Percentiles rank a stretch among this genome's conserved stretches.
Evolutionary conservation across 2,329 filamentous ascomycete species (phyloP).

Genomic region (Ceratocystis lukuohia): DNA sequence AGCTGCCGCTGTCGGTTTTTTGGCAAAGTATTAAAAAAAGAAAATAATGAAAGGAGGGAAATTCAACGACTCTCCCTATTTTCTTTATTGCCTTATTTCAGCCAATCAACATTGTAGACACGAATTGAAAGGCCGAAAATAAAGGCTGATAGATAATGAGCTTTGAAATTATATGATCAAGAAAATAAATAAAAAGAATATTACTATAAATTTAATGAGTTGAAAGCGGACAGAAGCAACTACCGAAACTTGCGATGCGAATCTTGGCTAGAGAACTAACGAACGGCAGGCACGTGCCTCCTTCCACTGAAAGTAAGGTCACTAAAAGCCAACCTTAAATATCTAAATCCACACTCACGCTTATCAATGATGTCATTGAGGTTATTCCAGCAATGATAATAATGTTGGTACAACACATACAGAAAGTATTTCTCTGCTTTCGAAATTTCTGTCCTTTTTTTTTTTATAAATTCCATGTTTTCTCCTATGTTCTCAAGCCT

Average conservation of each 20-base stretch:
- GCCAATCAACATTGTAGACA: background rate
- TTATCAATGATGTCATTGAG: constrained; percentile 1
- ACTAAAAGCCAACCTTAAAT: background rate
- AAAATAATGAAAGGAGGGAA: background rate
- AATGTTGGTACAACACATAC: background rate
- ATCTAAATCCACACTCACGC: background rate
- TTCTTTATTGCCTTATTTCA: background rate
- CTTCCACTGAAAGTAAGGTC: background rate
- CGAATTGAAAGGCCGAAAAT: background rate
- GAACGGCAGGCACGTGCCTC: background rate
- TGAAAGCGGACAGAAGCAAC: background rate
- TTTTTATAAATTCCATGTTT: background rate
- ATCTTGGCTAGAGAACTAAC: background rate
- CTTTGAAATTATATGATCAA: background rate
- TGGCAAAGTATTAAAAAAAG: background rate
- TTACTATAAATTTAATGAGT: background rate
- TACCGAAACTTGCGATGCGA: background rate
- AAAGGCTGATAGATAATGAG: background rate
- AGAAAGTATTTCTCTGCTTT: background rate
- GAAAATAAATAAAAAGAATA: background rate
- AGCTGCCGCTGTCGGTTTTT: background rate
- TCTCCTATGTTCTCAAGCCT: background rate
- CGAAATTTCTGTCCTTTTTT: background rate
- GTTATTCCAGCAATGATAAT: background rate
- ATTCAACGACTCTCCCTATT: background rate